Evolutionary conservation across 805 yeast genomes (phyloP), one percentile per base, ranked within the genome.

Genomic region (Yarrowia porcina): DNA sequence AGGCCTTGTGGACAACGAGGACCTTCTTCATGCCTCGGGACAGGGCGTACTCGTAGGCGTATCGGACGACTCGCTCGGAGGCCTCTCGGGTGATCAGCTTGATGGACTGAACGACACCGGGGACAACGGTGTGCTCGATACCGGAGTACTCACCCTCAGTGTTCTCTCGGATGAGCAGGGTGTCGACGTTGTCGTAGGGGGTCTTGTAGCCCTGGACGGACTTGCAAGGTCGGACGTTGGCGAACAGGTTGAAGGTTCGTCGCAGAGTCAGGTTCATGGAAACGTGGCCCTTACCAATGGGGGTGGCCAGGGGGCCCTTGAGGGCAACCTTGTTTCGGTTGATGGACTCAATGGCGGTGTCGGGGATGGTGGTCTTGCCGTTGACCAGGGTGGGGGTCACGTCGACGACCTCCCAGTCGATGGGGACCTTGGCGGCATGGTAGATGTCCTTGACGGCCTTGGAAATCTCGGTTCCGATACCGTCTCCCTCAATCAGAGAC

Each of bases 81-180:
- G 98, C 98, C 64, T 90, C 91, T 75, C 87, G 88, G 73, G 99
- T 94, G 82, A 94, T 94, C 77, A 94, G 84, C 81, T 94, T 94
- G 80, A 93, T 93, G 67, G 97, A 89, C 82, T 94, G 98, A 62
- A 94, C 97, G 63, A 94, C 98, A 74, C 99, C 99, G 68, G 97
- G 97, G 64, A 91, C 96, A 68, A 94, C 91, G 67, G 90, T 88
- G 82, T 94, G 99, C 83, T 94, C 99, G 71, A 94, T 92, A 80
- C 99, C 99, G 32, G 97, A 92, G 82, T 90, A 93, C 80, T 93
- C 98, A 80, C 97, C 97, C 81, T 93, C 98, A 69, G 97, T 93
- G 83, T 94, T 94, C 80, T 94, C 99, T 83, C 99, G 91, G 77
- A 94, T 92, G 72, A 94, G 82, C 36, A 93, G 97, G 67, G 97